These are phyloP conservation scores for Salvia hispanica DNA, from an alignment of 257 asterid genomes.

Conservation along the genomic window DNA sequence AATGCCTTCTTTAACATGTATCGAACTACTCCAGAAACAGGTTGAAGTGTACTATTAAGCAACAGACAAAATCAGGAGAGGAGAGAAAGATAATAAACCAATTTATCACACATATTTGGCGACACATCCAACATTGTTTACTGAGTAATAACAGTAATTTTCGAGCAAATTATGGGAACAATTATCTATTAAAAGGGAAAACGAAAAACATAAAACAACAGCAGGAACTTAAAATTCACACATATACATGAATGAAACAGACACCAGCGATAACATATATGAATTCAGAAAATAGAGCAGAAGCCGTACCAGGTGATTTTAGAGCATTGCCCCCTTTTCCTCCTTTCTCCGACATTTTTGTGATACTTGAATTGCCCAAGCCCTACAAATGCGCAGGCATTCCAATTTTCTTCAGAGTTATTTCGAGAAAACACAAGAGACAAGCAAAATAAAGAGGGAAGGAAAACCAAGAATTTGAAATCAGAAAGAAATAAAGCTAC, in stretches of 20 bases:
- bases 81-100: background rate
- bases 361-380: slow-evolving; percentile 26
- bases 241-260: slow-evolving; percentile 10
- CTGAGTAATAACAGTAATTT: background rate
- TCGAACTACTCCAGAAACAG: background rate
- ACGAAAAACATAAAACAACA: background rate
- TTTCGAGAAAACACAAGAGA: background rate
- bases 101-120: slow-evolving; percentile 18
- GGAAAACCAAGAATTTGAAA: slow-evolving; percentile 15
- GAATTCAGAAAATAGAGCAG: background rate
- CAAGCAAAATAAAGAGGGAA: slow-evolving; percentile 29
- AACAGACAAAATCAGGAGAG: background rate
- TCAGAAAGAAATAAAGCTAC: slow-evolving; percentile 13
- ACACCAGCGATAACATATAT: background rate
- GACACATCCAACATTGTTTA: slow-evolving; percentile 14
- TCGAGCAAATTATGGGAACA: background rate
- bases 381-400: slow-evolving; percentile 8
- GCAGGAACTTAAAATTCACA: background rate
- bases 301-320: slow-evolving; percentile 39
- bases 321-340: slow-evolving; percentile 50
- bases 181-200: background rate
- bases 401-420: slow-evolving; percentile 9
- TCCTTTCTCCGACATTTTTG: slow-evolving; percentile 47
- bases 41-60: background rate
- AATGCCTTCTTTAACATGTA: slow-evolving; percentile 11